phyloP scores from a whole-genome alignment of 2,329 filamentous ascomycete species.

The Dothideomycetes sp. region DNA sequence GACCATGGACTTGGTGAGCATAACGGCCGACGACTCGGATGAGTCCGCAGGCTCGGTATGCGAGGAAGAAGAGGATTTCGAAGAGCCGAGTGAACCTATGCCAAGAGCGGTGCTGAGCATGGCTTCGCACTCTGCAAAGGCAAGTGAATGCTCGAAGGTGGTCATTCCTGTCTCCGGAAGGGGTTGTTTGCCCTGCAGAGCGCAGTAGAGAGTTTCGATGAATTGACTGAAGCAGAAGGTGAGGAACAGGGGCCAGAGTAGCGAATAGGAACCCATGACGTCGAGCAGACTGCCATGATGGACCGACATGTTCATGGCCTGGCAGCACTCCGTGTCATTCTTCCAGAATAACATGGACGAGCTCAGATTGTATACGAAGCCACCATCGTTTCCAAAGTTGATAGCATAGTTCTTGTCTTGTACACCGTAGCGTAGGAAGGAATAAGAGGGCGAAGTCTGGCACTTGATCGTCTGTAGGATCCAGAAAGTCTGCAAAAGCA shows the following conservation, averaged over 20 bases:
- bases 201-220: conserved; percentile 77
- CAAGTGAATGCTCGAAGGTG: conserved; percentile 88
- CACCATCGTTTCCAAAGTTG: conserved; percentile 50
- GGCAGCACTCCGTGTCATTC: conserved; percentile 65
- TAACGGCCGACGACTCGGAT: conserved; percentile 19
- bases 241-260: conserved; percentile 66
- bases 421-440: conserved; percentile 38
- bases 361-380: conserved; percentile 62
- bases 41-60: conserved; percentile 21
- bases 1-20: conserved; percentile 55
- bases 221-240: conserved; percentile 69
- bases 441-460: conserved; percentile 56
- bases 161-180: conserved; percentile 91
- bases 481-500: conserved; percentile 57
- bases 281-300: conserved; percentile 41
- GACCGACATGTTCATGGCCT: conserved; percentile 63
- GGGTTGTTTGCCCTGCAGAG: conserved; percentile 71
- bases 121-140: conserved; percentile 90
- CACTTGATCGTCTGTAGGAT: conserved; percentile 83
- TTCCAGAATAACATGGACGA: conserved; percentile 65
- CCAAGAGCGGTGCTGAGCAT: conserved; percentile 73
- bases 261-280: conserved; percentile 66
- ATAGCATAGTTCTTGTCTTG: conserved; percentile 33
- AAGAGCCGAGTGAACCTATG: conserved; percentile 57
- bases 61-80: conserved; percentile 23